Base-by-base conservation (phyloP, 1,284 basidiomycete genomes). In the Leccinum subrobustum region DNA sequence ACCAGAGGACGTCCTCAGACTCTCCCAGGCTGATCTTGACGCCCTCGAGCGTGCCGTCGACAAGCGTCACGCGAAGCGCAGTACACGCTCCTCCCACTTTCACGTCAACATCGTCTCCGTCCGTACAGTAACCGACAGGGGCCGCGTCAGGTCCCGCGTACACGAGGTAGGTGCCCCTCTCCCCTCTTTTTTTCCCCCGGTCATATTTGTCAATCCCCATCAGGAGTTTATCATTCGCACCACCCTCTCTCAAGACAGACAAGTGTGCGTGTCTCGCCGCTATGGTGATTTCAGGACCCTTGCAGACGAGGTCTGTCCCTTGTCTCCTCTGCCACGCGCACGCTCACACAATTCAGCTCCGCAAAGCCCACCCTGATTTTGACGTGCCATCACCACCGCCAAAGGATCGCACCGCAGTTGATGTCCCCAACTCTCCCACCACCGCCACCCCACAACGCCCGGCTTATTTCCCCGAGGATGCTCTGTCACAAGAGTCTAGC, bases 221-320 rank as follows among this genome's bases (percentile, higher is more conserved):
- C 68, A 95, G 91, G 96, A 98, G 80, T 99, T 99, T 73, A 87
- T 99, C 68, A 88, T 99, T 39, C 86, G 93, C 31, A 99, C 96
- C 0, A 83, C 89, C 12, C 81, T 93, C 35, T 82, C 86, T 3
- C 83, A 85, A 11, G 82, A 83, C 62, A 81, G 81, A 1, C 95
- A 97, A 66, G 83, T 94, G 4, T 95, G 87, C 72, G 96, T 98
- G 3, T 93, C 94, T 1, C 84, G 97, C 61, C 82, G 97, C 64
- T 96, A 99, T 72, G 96, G 96, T 12, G 96, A 99, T 72, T 98
- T 99, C 75, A 89, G 82, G 68, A 90, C 93, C 3, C 81, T 98
- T 18, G 87, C 89, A 1, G 84, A 89, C 58, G 93, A 96, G 79
- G 93, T 92, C 64, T 50, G 84, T 76, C 55, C 59, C 18, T 60